phyloP scores from a whole-genome alignment of 2,329 filamentous ascomycete species.

The Hypoxylon sp. region DNA sequence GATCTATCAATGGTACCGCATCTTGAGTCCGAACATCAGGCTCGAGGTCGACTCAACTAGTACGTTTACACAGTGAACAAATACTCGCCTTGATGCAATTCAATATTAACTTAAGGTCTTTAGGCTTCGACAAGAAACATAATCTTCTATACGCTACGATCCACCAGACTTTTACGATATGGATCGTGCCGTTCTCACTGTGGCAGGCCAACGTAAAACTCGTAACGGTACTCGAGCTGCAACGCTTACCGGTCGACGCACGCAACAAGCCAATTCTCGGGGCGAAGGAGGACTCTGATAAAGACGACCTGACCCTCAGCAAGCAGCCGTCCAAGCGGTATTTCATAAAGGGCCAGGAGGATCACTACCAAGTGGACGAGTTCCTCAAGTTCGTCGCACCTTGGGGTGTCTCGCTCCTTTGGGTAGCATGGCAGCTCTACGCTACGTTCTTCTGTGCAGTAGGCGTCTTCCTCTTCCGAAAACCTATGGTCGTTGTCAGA shows the following conservation, averaged over 20 bases:
- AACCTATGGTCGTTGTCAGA: conserved; percentile 23
- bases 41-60: conserved; percentile 74
- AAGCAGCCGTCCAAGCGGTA: conserved; percentile 63
- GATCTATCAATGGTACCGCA: conserved; percentile 88
- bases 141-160: conserved; percentile 81
- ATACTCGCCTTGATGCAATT: neutral
- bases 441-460: conserved; percentile 76
- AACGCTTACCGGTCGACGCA: conserved; percentile 58
- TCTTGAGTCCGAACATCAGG: conserved; percentile 81
- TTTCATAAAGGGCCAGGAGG: conserved; percentile 82
- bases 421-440: conserved; percentile 72
- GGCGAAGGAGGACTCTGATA: conserved; percentile 41
- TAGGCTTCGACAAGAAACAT: conserved; percentile 77
- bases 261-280: conserved; percentile 36
- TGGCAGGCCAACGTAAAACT: conserved; percentile 78
- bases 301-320: conserved; percentile 46
- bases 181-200: conserved; percentile 76
- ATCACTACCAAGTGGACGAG: conserved; percentile 84
- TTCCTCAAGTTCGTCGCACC: conserved; percentile 80
- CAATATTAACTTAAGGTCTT: neutral
- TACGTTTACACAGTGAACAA: conserved; percentile 50
- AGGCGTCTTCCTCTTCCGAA: conserved; percentile 60
- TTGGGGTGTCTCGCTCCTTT: conserved; percentile 68
- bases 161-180: conserved; percentile 82
- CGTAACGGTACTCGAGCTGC: conserved; percentile 76